A percentile compares a stretch with the other conserved stretches of the same genome.
These are phyloP conservation scores for Leccinum laetum DNA, from an alignment of 1,284 basidiomycete genomes.

Conservation along the genomic window DNA sequence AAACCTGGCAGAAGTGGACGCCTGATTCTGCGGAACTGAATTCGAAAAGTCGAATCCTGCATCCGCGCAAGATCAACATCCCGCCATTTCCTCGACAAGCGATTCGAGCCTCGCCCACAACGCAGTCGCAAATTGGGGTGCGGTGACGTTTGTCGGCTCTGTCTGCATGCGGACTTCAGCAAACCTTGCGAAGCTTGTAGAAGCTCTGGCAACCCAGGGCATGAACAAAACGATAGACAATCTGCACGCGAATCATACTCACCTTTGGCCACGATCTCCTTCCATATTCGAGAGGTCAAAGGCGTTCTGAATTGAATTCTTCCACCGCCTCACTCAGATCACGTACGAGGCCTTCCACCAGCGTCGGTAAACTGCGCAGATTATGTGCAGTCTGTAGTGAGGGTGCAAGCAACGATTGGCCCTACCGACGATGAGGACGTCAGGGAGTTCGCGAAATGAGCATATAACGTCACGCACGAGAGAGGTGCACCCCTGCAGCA, in stretches of 20 bases:
- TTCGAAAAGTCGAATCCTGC: conserved; percentile 35
- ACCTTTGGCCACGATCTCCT: conserved; percentile 82
- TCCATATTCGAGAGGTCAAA: conserved; percentile 91
- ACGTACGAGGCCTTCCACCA: conserved; percentile 78
- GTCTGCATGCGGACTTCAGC: conserved; percentile 76
- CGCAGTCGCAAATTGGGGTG: conserved; percentile 79
- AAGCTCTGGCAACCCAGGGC: conserved; percentile 19
- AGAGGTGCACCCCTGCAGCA: conserved; percentile 72
- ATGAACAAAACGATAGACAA: conserved; percentile 1
- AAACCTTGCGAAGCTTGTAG: conserved; percentile 38
- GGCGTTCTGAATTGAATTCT: conserved; percentile 70
- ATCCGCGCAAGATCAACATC: conserved; percentile 77
- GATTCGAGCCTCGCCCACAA: conserved; percentile 84
- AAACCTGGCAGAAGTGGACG: conserved; percentile 56
- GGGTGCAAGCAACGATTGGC: conserved; percentile 86
- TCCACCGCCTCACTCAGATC: conserved; percentile 88
- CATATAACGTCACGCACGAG: conserved; percentile 49
- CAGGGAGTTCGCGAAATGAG: not conserved
- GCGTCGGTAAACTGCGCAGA: conserved; percentile 78
- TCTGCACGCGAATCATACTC: conserved; percentile 13
- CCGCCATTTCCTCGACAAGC: conserved; percentile 87
- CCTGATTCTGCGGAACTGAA: not conserved
- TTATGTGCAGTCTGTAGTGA: conserved; percentile 96
- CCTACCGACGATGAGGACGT: conserved; percentile 45
- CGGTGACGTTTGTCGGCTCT: conserved; percentile 82